A percentile compares a stretch with the other conserved stretches of the same genome.
These are phyloP conservation scores for Phaeoacremonium minimum DNA, from an alignment of 2,329 filamentous ascomycete genomes.

Conservation along the genomic window DNA sequence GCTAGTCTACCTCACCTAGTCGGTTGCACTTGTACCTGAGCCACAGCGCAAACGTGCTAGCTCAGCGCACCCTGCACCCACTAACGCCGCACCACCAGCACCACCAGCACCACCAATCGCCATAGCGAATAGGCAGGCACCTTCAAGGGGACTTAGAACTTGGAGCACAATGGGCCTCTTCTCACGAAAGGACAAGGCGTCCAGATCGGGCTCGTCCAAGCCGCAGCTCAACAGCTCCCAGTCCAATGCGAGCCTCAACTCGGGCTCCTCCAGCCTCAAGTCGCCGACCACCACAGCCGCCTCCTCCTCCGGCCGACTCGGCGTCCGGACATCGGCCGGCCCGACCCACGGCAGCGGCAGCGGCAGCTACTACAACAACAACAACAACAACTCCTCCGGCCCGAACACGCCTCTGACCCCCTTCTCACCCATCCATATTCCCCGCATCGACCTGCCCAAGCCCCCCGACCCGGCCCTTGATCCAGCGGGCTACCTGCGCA, in stretches of 20 bases:
- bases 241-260: slow-evolving; percentile 48
- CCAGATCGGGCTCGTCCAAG: slow-evolving; percentile 29
- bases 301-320: no score
- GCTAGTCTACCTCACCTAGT: no score
- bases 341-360: no score
- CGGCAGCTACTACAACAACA: slow-evolving; percentile 31
- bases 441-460: slow-evolving; percentile 75
- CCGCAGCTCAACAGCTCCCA: slow-evolving; percentile 36
- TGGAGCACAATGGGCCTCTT: slow-evolving; percentile 49
- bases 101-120: background rate
- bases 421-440: slow-evolving; percentile 51
- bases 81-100: background rate
- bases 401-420: slow-evolving; percentile 46
- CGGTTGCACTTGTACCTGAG: no score
- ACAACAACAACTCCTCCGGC: slow-evolving; percentile 36
- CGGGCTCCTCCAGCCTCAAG: slow-evolving; percentile 43
- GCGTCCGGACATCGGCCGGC: no score
- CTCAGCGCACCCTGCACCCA: background rate
- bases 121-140: no score
- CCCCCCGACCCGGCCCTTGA: slow-evolving; percentile 85
- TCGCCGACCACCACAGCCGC: no score
- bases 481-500: slow-evolving; percentile 85
- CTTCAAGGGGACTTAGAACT: background rate
- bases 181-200: slow-evolving; percentile 48
- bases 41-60: no score